Percentiles rank a stretch among this genome's conserved stretches.
Evolutionary conservation across 164 flowering plant genomes (phyloP).

Genomic region (Echeveria elegans): DNA sequence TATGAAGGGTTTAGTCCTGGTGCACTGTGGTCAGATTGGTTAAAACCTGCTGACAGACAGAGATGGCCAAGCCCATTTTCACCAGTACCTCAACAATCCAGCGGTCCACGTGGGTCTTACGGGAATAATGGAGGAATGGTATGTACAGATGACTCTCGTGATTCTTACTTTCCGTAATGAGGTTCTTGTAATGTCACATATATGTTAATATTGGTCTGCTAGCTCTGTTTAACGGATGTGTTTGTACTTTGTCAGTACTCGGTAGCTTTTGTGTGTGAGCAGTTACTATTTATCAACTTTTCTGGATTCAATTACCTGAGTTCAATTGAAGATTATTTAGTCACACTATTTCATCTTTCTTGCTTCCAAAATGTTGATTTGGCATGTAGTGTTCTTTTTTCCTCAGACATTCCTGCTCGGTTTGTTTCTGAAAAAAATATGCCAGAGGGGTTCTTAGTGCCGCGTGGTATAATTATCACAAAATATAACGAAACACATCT

Average conservation of each 20-base stretch:
- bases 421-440: not conserved
- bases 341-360: not conserved
- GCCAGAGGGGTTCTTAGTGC: not conserved
- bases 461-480: not conserved
- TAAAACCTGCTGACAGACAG: constrained; percentile 55
- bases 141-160: constrained; percentile 9
- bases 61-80: constrained; percentile 57
- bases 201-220: not conserved
- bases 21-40: constrained; percentile 59
- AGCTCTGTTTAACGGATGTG: not conserved
- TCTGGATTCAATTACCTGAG: not conserved
- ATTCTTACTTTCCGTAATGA: not conserved
- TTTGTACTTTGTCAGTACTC: no score
- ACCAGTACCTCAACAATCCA: constrained; percentile 59
- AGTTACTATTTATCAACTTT: no score
- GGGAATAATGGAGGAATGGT: constrained; percentile 39
- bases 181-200: not conserved
- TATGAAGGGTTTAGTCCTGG: constrained; percentile 63
- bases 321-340: not conserved
- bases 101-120: constrained; percentile 50
- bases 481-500: no score
- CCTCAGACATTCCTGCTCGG: not conserved
- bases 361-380: not conserved
- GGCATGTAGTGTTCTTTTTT: not conserved
- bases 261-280: not conserved